Conservation (phyloP, 116 monocot species). For the Phalaenopsis hybrid region DNA sequence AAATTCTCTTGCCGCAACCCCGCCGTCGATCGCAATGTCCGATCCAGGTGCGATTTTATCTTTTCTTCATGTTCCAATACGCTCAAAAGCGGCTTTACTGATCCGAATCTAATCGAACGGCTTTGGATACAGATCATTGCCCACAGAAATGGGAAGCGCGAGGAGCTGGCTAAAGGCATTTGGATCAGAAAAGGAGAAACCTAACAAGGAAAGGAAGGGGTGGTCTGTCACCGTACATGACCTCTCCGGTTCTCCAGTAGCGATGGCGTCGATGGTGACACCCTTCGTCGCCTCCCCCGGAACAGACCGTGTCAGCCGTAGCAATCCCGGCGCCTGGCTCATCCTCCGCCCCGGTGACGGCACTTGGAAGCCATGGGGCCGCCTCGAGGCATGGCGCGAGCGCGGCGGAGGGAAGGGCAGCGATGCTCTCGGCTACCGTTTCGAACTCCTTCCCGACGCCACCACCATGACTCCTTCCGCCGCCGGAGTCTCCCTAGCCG, state of each 20-base stretch:
- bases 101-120: background rate
- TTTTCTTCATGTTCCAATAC: background rate
- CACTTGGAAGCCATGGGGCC: constrained; percentile 78
- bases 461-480: constrained; percentile 14
- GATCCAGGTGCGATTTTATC: constrained; percentile 21
- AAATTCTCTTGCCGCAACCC: constrained; percentile 38
- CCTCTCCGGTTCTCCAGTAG: constrained; percentile 56
- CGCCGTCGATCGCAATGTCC: constrained; percentile 19
- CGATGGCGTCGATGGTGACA: constrained; percentile 54
- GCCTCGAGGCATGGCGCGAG: constrained; percentile 66
- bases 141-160: constrained; percentile 8
- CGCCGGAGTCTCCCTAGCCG: constrained; percentile 48
- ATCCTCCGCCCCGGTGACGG: constrained; percentile 59
- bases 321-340: constrained; percentile 62
- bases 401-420: constrained; percentile 27
- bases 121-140: constrained; percentile 28
- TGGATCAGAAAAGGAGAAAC: constrained; percentile 37
- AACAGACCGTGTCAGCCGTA: constrained; percentile 43
- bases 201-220: constrained; percentile 42
- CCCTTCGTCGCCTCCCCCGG: constrained; percentile 60
- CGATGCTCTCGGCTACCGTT: constrained; percentile 46
- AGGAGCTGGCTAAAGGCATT: constrained; percentile 36
- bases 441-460: constrained; percentile 39
- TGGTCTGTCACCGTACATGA: constrained; percentile 63
- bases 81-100: background rate